Conservation (phyloP, 345 rosid species). For the Arabis hirsuta region DNA sequence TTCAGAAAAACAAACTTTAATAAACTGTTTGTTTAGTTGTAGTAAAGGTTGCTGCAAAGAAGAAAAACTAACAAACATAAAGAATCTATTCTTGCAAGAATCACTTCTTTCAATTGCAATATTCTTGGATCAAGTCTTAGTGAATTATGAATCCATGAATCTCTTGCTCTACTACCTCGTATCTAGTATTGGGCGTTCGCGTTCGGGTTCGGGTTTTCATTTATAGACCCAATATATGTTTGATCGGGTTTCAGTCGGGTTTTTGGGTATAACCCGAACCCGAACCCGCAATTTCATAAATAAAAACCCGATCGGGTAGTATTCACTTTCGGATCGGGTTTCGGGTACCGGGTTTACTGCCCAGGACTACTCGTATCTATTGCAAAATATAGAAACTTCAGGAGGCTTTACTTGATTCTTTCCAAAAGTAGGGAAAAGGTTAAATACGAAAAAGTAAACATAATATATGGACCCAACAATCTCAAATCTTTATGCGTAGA, state of each 20-base stretch:
- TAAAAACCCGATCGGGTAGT: too few relatives aligned
- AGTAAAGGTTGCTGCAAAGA: conserved; percentile 9
- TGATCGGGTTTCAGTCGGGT: too few relatives aligned
- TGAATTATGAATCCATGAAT: conserved; percentile 30
- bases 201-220: too few relatives aligned
- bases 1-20: neutral
- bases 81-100: conserved; percentile 14
- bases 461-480: conserved; percentile 33
- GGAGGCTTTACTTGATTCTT: conserved; percentile 10
- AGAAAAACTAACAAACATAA: neutral
- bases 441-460: conserved; percentile 9
- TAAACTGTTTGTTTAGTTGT: neutral
- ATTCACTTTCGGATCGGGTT: too few relatives aligned
- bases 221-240: too few relatives aligned
- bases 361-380: conserved; percentile 35
- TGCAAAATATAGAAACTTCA: conserved; percentile 19
- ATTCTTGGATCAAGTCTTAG: conserved; percentile 19
- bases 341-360: too few relatives aligned
- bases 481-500: conserved; percentile 27
- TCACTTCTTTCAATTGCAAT: neutral
- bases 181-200: too few relatives aligned
- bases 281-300: too few relatives aligned
- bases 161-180: conserved; percentile 15
- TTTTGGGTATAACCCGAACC: too few relatives aligned
- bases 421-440: conserved; percentile 35